These are phyloP conservation scores for Peniophora sp. DNA, from an alignment of 1,284 basidiomycete species.

Conservation along the genomic window DNA sequence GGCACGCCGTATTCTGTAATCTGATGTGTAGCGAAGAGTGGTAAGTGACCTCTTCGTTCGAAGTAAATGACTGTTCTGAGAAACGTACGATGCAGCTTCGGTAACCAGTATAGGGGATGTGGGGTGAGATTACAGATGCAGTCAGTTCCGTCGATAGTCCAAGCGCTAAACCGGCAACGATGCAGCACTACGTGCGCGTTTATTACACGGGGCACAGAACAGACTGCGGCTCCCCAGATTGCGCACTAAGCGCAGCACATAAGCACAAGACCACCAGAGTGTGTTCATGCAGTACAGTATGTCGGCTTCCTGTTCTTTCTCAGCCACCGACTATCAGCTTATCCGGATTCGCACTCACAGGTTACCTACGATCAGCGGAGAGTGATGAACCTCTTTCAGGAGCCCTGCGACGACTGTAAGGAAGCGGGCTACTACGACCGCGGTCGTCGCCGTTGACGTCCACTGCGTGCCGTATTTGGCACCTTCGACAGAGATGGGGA, in stretches of 20 bases:
- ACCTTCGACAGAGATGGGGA: too few species aligned
- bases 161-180: background rate
- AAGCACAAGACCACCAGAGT: constrained; percentile 33
- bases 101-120: constrained; percentile 59
- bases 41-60: background rate
- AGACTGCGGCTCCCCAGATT: constrained; percentile 34
- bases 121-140: constrained; percentile 30
- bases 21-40: constrained; percentile 1
- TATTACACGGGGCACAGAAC: constrained; percentile 37
- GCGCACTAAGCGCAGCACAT: constrained; percentile 35
- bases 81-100: constrained; percentile 31
- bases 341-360: constrained; percentile 17
- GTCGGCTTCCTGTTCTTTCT: constrained; percentile 3
- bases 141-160: constrained; percentile 1
- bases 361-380: constrained; percentile 29
- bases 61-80: background rate
- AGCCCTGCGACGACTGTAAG: constrained; percentile 39
- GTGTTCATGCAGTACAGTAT: constrained; percentile 25
- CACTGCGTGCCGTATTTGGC: background rate
- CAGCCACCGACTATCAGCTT: background rate
- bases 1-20: too few species aligned
- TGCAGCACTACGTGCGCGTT: constrained; percentile 48
- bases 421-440: constrained; percentile 19
- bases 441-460: constrained; percentile 13
- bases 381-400: constrained; percentile 42